Percentiles rank a stretch among this genome's conserved stretches.
Evolutionary conservation across 257 asterid genomes (phyloP).

Genomic region (Marsdenia floribunda): DNA sequence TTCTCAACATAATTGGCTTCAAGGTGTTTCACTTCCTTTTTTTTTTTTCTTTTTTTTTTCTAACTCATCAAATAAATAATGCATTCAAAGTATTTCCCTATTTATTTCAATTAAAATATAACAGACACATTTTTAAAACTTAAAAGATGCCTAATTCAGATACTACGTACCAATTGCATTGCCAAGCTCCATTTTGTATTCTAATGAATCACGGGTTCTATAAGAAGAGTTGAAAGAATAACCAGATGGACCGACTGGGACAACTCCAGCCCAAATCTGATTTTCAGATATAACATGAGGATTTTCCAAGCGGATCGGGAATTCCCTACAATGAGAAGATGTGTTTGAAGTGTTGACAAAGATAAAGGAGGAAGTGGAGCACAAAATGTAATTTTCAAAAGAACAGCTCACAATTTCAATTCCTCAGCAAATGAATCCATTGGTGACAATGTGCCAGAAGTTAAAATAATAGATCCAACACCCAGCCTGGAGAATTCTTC

Average conservation of each 20-base stretch:
- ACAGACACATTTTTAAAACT: neutral
- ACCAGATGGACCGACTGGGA: constrained; percentile 93
- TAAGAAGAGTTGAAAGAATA: constrained; percentile 85
- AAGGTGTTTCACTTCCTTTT: neutral
- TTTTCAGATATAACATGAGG: constrained; percentile 92
- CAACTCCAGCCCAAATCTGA: constrained; percentile 95
- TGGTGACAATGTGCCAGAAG: constrained; percentile 99
- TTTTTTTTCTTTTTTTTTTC: neutral
- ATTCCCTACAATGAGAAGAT: constrained; percentile 47
- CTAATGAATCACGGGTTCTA: constrained; percentile 72
- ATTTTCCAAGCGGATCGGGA: constrained; percentile 93
- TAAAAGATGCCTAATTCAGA: neutral
- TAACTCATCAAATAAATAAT: neutral
- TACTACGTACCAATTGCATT: constrained; percentile 84
- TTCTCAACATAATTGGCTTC: neutral
- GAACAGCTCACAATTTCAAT: constrained; percentile 65
- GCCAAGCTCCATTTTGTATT: constrained; percentile 95
- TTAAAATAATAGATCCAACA: constrained; percentile 87
- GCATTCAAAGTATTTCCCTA: neutral
- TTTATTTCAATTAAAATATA: neutral
- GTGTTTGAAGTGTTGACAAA: constrained; percentile 9
- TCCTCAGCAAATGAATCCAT: constrained; percentile 96
- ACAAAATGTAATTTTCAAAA: constrained; percentile 6
- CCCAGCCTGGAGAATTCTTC: constrained; percentile 78
- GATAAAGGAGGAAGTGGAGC: constrained; percentile 2